Evolutionary conservation across 2,329 filamentous ascomycete species (phyloP), one percentile per base, ranked within the genome.

Genomic region (Fusarium virguliforme): DNA sequence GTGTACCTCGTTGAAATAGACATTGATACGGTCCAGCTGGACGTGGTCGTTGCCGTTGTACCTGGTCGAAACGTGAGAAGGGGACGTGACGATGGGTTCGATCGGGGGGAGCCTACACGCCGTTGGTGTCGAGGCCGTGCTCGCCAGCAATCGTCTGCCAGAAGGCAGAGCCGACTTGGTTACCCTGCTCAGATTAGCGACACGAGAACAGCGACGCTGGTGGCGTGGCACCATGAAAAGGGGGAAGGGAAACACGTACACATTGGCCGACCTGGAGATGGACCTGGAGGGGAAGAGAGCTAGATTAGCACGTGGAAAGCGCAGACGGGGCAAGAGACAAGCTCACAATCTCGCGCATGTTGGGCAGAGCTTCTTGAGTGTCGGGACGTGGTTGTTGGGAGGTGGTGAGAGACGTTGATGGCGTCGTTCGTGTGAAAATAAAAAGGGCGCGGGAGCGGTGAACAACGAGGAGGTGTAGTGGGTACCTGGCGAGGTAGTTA

Each of bases 1-100:
- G 26, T 50, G 46, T 50, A 50, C 46, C 46, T 50, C 46, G 46
- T 50, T 50, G 46, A 50, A 50, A 50, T 50, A 50, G 46, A 50
- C 46, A 50, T 50, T 50, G 46, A 50, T 50, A 30, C 46, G 46
- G 46, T 50, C 46, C 46, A 50, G 46, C 26, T 50, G 46, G 46
- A 50, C 46, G 26, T 50, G 46, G 15, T 50, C 46, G 46, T 50
- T 30, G 12, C 46, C 46, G 46, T 30, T 50, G 46, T 50, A 50
- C 26, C 46, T 50, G 26, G 6, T 50, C 9, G 6, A 50, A 30
- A 26, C 9, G 26, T 50, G 46, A 50, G 46, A 32, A 50, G 9
- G 10, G 46, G 15, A 48, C 43, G 43, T 18, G 9, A 32, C 26
- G 26, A 6, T 50, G 9, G 46, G 26, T 13, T 50, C 26, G 46